Conservation (phyloP, 345 rosid species). For the Viola odorata region DNA sequence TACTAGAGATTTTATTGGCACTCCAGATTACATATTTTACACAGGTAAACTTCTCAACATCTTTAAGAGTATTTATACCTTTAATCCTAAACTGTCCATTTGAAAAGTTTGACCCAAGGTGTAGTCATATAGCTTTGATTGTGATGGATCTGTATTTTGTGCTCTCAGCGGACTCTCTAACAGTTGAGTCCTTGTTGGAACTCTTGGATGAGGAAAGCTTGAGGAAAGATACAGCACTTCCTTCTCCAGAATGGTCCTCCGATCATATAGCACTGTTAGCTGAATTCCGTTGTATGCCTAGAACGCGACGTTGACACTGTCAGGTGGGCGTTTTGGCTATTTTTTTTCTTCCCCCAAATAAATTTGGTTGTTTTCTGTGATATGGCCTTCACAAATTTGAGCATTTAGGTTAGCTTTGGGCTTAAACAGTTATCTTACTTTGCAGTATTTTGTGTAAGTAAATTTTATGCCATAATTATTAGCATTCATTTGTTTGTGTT, state of each 20-base stretch:
- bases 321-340: conserved; percentile 18
- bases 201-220: conserved; percentile 96
- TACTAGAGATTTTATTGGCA: conserved; percentile 90
- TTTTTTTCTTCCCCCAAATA: background rate
- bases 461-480: too few species aligned
- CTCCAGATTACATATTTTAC: conserved; percentile 91
- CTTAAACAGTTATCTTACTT: too few species aligned
- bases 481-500: too few species aligned
- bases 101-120: conserved; percentile 5
- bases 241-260: conserved; percentile 99
- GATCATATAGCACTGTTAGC: conserved; percentile 96
- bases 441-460: too few species aligned
- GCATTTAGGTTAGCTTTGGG: too few species aligned
- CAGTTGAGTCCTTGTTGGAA: conserved; percentile 92
- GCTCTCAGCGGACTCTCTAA: conserved; percentile 77
- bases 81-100: background rate
- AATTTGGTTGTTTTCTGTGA: background rate
- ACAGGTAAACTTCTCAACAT: conserved; percentile 46
- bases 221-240: conserved; percentile 98
- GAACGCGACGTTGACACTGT: conserved; percentile 70
- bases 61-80: background rate
- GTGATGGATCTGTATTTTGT: background rate
- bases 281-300: conserved; percentile 90
- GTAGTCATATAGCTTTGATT: conserved; percentile 4
- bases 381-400: background rate